Base-by-base conservation (phyloP, 768 basidiomycete species). In the Lactifluus pinguis region DNA sequence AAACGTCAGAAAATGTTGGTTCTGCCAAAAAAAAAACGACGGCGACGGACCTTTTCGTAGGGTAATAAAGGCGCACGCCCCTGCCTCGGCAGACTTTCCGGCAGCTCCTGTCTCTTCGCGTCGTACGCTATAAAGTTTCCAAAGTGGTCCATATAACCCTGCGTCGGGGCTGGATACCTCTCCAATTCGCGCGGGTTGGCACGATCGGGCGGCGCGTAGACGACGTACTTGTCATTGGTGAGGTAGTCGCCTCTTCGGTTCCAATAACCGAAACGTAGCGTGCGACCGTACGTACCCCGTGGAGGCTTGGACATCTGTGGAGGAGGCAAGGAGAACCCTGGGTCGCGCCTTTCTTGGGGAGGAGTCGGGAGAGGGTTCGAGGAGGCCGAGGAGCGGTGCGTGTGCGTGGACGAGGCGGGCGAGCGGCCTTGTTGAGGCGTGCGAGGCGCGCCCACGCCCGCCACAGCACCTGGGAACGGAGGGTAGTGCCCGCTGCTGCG, bases 231-330 rank as follows among this genome's bases (percentile, higher is more conserved):
- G 19, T 75, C 71, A 21, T 69, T 55, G 21, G 83, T 85, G 38
- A 86, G 76, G 65, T 87, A 81, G 68, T 90, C 88, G 0, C 88
- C 88, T 1, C 87, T 81, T n/a, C 78, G 68, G 65, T 90, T 90
- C 88, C 88, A 90, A 65, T 75, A 82, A 1, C 87, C 88, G 38
- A 72, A 72, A 19, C 86, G 83, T 9, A 75, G 55, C 60, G 76
- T 73, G 61, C 62, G 67, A 2, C 63, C 60, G 21, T 36, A 72
- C 55, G 56, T 72, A 69, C 21, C 58, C 59, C 17, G 70, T 61
- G 61, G 60, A 13, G 74, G 75, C 49, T 72, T 68, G 8, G 70
- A 66, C 39, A 69, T 70, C 49, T 73, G 72, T 0, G 45, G 54
- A 0, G 70, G 72, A 21, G 69, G 61, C 4, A 62, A 41, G 17